Evolutionary conservation across 169 alveolate genomes (phyloP).

Genomic region (Eimeria tenella): DNA sequence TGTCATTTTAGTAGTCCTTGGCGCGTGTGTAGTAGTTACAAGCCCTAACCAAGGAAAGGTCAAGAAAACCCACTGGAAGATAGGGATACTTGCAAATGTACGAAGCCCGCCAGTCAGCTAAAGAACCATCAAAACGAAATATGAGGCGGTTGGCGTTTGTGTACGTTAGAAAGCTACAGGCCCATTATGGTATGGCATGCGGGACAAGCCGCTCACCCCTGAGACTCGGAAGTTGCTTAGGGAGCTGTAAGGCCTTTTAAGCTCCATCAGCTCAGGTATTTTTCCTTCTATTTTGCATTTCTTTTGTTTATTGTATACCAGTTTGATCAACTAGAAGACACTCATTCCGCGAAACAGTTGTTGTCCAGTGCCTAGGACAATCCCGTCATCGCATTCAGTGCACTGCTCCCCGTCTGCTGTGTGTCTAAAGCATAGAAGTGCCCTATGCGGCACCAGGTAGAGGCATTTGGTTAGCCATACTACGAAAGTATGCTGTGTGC

Average conservation of each 20-base stretch:
- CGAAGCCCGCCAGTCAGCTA: not conserved
- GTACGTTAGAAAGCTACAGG: not conserved
- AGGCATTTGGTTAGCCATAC: too few species aligned
- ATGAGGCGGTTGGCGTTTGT: not conserved
- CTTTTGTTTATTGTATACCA: not conserved
- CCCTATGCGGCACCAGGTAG: too few species aligned
- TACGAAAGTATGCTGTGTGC: too few species aligned
- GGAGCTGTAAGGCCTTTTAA: not conserved
- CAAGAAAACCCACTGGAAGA: too few species aligned
- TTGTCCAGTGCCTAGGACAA: too few species aligned
- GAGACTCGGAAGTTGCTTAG: not conserved
- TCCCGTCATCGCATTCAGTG: too few species aligned
- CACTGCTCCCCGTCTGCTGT: too few species aligned
- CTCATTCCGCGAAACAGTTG: too few species aligned
- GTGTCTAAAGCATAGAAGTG: too few species aligned
- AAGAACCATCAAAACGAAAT: not conserved
- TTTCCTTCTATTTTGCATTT: not conserved
- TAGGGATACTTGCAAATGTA: not conserved
- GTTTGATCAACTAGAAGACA: too few species aligned
- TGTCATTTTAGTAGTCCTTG: not conserved
- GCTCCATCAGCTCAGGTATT: not conserved
- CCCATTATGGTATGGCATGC: constrained; percentile 24
- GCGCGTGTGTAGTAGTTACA: not conserved
- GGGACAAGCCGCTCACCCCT: constrained; percentile 6
- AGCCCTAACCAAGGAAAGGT: too few species aligned